Percentiles rank a stretch among this genome's conserved stretches.
phyloP scores from a whole-genome alignment of 2,329 filamentous ascomycete genomes.

The Graphiopsis chlorocephala region DNA sequence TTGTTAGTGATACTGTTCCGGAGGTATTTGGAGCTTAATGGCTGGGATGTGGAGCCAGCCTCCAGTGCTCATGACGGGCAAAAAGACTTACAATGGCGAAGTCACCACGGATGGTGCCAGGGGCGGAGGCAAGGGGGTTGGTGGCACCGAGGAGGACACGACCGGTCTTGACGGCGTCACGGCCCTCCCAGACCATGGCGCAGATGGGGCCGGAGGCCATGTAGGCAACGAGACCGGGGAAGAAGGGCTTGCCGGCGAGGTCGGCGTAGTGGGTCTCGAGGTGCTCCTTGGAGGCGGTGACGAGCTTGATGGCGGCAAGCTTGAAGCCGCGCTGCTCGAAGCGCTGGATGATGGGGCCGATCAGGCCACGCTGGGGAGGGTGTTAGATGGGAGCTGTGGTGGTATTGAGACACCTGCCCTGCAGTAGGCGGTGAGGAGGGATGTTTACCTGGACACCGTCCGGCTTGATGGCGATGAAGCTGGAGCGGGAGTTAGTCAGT shows the following conservation, averaged over 20 bases:
- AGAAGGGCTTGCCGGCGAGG: constrained; percentile 93
- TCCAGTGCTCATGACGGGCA: neutral
- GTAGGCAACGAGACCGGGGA: constrained; percentile 90
- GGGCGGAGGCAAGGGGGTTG: constrained; percentile 92
- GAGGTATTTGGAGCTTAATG: neutral
- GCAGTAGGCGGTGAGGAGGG: neutral
- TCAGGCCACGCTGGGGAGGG: constrained; percentile 75
- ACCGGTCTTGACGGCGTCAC: constrained; percentile 98
- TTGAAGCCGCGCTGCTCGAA: constrained; percentile 99
- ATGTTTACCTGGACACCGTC: constrained; percentile 90
- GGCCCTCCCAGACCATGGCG: constrained; percentile 99
- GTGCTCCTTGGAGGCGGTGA: constrained; percentile 84
- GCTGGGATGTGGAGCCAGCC: neutral
- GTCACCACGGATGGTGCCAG: constrained; percentile 97
- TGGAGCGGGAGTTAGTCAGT: constrained; percentile 39
- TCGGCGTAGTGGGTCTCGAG: constrained; percentile 98
- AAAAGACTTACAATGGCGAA: constrained; percentile 62
- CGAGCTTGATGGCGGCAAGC: constrained; percentile 96
- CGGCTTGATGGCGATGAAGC: constrained; percentile 99
- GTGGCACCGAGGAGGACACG: constrained; percentile 96
- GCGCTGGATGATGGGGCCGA: constrained; percentile 95
- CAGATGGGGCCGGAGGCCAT: constrained; percentile 95
- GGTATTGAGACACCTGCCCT: neutral
- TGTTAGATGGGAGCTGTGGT: constrained; percentile 19
- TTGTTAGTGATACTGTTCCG: neutral